Conservation (phyloP, 2,329 filamentous ascomycete genomes). For the Exophiala alcalophila region DNA sequence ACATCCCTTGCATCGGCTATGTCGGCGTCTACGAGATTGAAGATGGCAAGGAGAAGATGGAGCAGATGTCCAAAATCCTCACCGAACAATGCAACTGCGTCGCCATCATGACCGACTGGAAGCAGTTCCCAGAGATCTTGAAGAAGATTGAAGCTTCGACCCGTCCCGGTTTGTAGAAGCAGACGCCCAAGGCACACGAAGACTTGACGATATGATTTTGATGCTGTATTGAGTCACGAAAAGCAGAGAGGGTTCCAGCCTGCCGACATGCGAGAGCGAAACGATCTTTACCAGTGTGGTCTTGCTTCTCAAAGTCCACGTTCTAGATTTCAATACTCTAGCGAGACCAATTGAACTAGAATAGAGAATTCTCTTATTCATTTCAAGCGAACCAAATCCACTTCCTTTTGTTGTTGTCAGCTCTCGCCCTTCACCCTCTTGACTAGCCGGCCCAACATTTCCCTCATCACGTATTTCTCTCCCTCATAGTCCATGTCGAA, state of each 20-base stretch:
- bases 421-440: conserved; percentile 8
- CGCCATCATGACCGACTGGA: conserved; percentile 55
- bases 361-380: too few relatives aligned
- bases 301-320: neutral
- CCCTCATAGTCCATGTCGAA: conserved; percentile 37
- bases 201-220: too few relatives aligned
- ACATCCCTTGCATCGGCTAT: conserved; percentile 79
- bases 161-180: too few relatives aligned
- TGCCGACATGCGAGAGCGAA: neutral
- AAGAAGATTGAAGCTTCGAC: conserved; percentile 43
- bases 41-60: conserved; percentile 65
- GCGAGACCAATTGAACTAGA: too few relatives aligned
- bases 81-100: conserved; percentile 48
- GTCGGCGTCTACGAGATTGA: conserved; percentile 71
- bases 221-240: too few relatives aligned
- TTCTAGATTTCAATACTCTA: conserved; percentile 4
- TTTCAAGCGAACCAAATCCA: too few relatives aligned
- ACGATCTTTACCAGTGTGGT: conserved; percentile 3
- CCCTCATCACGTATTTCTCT: conserved; percentile 44
- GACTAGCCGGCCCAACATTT: conserved; percentile 36
- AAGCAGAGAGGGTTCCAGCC: neutral
- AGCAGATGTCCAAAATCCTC: conserved; percentile 69
- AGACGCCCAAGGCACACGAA: too few relatives aligned
- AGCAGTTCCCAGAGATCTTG: conserved; percentile 46
- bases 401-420: too few relatives aligned